These are phyloP conservation scores for Gymnopilus junonius DNA, from an alignment of 768 basidiomycete species.

Conservation along the genomic window DNA sequence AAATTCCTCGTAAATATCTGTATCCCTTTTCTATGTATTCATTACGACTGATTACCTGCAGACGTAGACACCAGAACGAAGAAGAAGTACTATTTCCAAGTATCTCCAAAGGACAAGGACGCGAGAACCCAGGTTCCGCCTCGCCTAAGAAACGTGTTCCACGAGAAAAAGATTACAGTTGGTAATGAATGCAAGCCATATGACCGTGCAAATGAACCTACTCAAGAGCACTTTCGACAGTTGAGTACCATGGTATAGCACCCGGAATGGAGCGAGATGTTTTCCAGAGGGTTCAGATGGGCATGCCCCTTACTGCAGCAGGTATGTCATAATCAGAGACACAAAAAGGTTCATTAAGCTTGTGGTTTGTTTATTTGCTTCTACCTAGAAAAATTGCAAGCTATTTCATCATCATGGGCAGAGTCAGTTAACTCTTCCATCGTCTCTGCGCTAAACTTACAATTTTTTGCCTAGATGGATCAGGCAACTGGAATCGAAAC, in stretches of 20 bases:
- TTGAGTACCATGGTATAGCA: conserved; percentile 66
- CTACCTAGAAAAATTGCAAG: conserved; percentile 76
- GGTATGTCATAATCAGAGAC: conserved; percentile 43
- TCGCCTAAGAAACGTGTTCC: conserved; percentile 53
- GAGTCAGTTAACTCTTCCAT: conserved; percentile 33
- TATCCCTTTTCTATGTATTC: neutral
- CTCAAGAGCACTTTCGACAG: conserved; percentile 36
- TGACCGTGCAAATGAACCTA: neutral
- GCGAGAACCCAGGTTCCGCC: conserved; percentile 58
- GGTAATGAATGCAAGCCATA: conserved; percentile 44
- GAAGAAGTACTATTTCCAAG: conserved; percentile 67
- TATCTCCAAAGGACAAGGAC: conserved; percentile 43
- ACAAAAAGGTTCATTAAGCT: neutral
- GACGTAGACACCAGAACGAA: conserved; percentile 62
- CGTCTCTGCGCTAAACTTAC: conserved; percentile 3
- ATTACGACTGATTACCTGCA: conserved; percentile 28
- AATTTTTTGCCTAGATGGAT: conserved; percentile 55
- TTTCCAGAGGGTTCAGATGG: conserved; percentile 83
- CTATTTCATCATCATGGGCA: conserved; percentile 73
- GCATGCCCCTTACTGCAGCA: conserved; percentile 74
- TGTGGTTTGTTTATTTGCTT: neutral
- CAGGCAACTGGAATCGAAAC: conserved; percentile 55
- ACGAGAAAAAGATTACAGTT: conserved; percentile 64
- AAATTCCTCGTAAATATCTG: conserved; percentile 55
- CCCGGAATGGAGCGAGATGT: conserved; percentile 73